Evolutionary conservation across 176 grass and related monocot species (phyloP), one percentile per base, ranked within the genome.

Genomic region (Otatea glauca): DNA sequence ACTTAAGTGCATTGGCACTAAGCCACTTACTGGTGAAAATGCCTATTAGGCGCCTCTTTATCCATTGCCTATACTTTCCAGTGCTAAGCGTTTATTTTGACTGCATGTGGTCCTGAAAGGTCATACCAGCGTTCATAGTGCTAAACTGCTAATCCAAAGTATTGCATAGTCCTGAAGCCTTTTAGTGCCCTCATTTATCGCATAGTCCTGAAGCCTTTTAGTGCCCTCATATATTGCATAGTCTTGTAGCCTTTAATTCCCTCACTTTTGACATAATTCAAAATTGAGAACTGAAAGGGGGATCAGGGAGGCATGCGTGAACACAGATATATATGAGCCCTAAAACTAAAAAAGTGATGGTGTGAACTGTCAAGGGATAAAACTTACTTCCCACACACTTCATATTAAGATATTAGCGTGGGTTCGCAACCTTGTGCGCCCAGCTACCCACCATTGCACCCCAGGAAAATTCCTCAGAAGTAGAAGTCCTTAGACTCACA

Each of bases 51-150:
- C 8, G 0, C 71, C 21, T 69, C 7, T 68, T 60, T 65, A 67
- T 67, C 9, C 4, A 59, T 42, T 42, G 8, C 39, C n/a, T 6
- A 49, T 14, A 85, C 2, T 51, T 50, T 58, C 58, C 7, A 53
- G 62, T 53, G 47, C 61, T 35, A 75, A 60, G 69, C 41, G 27
- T 82, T 60, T 39, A 14, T 29, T 78, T 82, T n/a, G 45, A 32
- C 54, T 75, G 69, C 70, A 24, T 50, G 11, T 50, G 76, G 64
- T 85, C 70, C 43, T 68, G 32, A 23, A 56, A 16, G 67, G 47
- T 47, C 86, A 65, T 72, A 43, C 72, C 2, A 62, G 39, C 24
- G 8, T 74, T 71, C 66, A 62, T 70, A 15, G 21, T 61, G 12
- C 38, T n/a, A 16, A 50, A 34, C 72, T 61, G 12, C 38, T n/a